Evolutionary conservation across 176 grass and related monocot genomes (phyloP).

Genomic region (Typha latifolia): DNA sequence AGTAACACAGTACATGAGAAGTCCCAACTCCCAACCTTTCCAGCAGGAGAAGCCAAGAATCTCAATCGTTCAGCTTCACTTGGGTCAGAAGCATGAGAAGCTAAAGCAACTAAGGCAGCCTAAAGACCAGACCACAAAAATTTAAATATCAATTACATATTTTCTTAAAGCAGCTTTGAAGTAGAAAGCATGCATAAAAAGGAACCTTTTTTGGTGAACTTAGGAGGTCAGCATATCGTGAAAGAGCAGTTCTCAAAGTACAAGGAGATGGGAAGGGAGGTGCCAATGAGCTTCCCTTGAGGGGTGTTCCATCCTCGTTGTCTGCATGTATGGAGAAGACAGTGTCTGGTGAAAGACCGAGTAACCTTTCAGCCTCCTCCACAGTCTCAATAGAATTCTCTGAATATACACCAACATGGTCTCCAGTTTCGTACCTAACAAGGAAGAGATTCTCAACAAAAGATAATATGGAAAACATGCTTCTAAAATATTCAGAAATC

Average conservation of each 20-base stretch:
- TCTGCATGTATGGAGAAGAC: constrained; percentile 78
- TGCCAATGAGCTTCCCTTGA: constrained; percentile 57
- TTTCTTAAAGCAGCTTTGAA: not conserved
- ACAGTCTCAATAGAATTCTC: constrained; percentile 68
- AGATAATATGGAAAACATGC: no score
- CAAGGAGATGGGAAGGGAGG: constrained; percentile 84
- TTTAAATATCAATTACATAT: not conserved
- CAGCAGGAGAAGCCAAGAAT: constrained; percentile 80
- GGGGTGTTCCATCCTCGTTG: constrained; percentile 54
- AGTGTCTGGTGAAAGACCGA: constrained; percentile 54
- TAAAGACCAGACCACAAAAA: constrained; percentile 13
- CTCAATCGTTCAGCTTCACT: constrained; percentile 57
- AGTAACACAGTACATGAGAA: not conserved
- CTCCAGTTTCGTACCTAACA: constrained; percentile 83
- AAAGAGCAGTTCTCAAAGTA: constrained; percentile 66
- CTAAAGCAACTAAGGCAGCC: constrained; percentile 79
- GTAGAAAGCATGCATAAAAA: not conserved
- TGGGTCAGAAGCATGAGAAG: constrained; percentile 61
- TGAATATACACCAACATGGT: constrained; percentile 76
- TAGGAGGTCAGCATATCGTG: constrained; percentile 69
- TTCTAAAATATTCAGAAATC: no score
- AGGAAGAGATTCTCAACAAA: not conserved
- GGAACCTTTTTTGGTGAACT: constrained; percentile 74
- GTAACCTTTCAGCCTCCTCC: constrained; percentile 49
- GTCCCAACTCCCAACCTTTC: constrained; percentile 49